Percentiles rank a stretch among this genome's conserved stretches.
Evolutionary conservation across 371 early-diverging fungal genomes (phyloP).

Genomic region (Rhizopus delemar): DNA sequence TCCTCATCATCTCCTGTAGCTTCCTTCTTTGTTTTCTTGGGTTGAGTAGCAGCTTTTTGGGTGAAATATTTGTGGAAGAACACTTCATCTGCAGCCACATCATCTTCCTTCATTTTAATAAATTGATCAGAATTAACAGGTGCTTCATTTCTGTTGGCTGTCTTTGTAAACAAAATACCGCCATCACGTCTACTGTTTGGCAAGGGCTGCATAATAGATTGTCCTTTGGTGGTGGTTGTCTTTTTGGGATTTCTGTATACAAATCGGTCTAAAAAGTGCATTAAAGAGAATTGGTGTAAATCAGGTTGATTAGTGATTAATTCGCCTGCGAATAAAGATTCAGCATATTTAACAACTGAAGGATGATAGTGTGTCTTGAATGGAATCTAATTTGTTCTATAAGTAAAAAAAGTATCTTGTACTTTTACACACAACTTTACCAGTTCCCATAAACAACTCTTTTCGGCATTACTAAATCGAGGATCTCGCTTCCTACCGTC

Average conservation of each 20-base stretch:
- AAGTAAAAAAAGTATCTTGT: no score
- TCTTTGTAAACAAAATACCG: conserved; percentile 48
- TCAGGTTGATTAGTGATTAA: conserved; percentile 77
- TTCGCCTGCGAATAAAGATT: conserved; percentile 68
- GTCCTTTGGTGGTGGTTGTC: conserved; percentile 47
- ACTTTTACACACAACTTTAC: conserved; percentile 29
- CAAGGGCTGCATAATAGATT: conserved; percentile 66
- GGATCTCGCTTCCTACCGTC: conserved; percentile 91
- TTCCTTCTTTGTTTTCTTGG: conserved; percentile 40
- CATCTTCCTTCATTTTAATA: conserved; percentile 55
- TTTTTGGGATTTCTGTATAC: conserved; percentile 94
- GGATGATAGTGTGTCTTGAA: conserved; percentile 91
- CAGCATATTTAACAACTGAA: conserved; percentile 80
- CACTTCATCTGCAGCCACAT: conserved; percentile 68
- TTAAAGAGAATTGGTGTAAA: conserved; percentile 86
- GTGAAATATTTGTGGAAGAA: conserved; percentile 88
- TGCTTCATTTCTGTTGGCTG: conserved; percentile 29
- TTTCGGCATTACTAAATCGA: conserved; percentile 76
- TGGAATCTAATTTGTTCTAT: conserved; percentile 39
- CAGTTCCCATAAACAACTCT: conserved; percentile 89
- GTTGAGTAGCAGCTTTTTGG: conserved; percentile 45
- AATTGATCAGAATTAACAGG: conserved; percentile 66
- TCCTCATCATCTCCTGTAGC: conserved; percentile 48
- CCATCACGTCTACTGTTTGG: conserved; percentile 46
- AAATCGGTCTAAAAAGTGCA: conserved; percentile 94